phyloP scores from a whole-genome alignment of 129 eudicot genomes.

The Lonicera japonica region DNA sequence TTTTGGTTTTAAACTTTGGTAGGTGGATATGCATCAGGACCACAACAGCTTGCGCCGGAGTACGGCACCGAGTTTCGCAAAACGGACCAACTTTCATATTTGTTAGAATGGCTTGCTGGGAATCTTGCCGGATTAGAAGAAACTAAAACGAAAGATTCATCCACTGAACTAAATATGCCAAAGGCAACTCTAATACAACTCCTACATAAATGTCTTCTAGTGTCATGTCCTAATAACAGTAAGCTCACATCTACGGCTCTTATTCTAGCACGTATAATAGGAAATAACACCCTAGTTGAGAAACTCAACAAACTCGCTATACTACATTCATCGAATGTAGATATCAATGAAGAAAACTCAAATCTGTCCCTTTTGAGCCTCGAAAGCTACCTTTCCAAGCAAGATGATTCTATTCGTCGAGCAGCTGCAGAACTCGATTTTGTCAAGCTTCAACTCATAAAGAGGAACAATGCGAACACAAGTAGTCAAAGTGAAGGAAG shows the following conservation, averaged over 20 bases:
- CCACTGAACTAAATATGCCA: conserved; percentile 27
- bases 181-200: conserved; percentile 38
- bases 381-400: conserved; percentile 26
- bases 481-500: neutral
- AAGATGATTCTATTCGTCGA: conserved; percentile 41
- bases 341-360: conserved; percentile 6
- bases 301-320: conserved; percentile 16
- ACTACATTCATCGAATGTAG: conserved; percentile 17
- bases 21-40: too few relatives aligned
- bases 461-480: conserved; percentile 14
- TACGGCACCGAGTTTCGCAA: conserved; percentile 17
- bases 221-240: conserved; percentile 30
- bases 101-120: too few relatives aligned
- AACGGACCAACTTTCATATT: conserved; percentile 30
- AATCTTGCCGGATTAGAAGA: neutral
- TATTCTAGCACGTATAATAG: conserved; percentile 28
- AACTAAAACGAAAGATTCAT: neutral
- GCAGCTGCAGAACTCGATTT: conserved; percentile 44
- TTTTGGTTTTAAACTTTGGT: too few relatives aligned
- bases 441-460: conserved; percentile 25
- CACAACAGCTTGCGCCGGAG: neutral
- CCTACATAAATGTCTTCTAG: conserved; percentile 44
- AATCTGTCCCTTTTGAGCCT: neutral
- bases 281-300: conserved; percentile 27
- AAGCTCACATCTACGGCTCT: conserved; percentile 23